These are phyloP conservation scores for Hymenoscyphus infarciens DNA, from an alignment of 2,329 filamentous ascomycete genomes.

Conservation along the genomic window DNA sequence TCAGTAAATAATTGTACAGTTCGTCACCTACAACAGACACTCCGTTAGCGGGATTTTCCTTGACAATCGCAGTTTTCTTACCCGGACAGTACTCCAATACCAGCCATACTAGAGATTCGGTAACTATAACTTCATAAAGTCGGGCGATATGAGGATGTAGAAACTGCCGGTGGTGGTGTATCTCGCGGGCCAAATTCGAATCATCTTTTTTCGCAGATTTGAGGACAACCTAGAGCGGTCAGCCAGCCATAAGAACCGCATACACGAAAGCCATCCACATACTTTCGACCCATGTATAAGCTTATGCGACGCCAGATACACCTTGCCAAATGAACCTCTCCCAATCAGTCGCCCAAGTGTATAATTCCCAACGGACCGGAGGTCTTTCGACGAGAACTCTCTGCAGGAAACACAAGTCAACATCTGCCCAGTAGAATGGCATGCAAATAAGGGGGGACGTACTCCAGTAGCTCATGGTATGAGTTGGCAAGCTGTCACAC, in stretches of 20 bases:
- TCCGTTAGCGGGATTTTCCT: slow-evolving; percentile 32
- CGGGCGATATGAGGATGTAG: slow-evolving; percentile 95
- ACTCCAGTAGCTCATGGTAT: slow-evolving; percentile 95
- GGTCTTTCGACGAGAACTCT: slow-evolving; percentile 89
- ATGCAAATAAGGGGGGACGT: slow-evolving; percentile 40
- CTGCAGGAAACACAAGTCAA: slow-evolving; percentile 45
- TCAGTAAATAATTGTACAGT: slow-evolving; percentile 90
- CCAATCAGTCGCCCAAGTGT: slow-evolving; percentile 86
- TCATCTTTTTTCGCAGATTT: slow-evolving; percentile 97
- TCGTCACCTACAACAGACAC: slow-evolving; percentile 67
- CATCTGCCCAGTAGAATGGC: slow-evolving; percentile 5
- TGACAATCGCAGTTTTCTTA: slow-evolving; percentile 40
- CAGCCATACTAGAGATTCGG: slow-evolving; percentile 90
- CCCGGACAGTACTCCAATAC: slow-evolving; percentile 95
- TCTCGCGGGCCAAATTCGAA: slow-evolving; percentile 91
- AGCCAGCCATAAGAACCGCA: slow-evolving; percentile 9
- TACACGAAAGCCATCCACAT: slow-evolving; percentile 25
- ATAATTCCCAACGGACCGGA: slow-evolving; percentile 93
- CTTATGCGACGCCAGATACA: slow-evolving; percentile 93
- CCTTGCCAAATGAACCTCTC: slow-evolving; percentile 97
- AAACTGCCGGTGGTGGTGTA: slow-evolving; percentile 97
- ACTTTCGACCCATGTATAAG: slow-evolving; percentile 98
- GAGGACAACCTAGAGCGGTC: slow-evolving; percentile 73
- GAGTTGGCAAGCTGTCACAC: slow-evolving; percentile 80
- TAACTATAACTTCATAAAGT: slow-evolving; percentile 97